A percentile compares a stretch with the other conserved stretches of the same genome.
These are phyloP conservation scores for Isatis lusitanica DNA, from an alignment of 441 rosid genomes.

Conservation along the genomic window DNA sequence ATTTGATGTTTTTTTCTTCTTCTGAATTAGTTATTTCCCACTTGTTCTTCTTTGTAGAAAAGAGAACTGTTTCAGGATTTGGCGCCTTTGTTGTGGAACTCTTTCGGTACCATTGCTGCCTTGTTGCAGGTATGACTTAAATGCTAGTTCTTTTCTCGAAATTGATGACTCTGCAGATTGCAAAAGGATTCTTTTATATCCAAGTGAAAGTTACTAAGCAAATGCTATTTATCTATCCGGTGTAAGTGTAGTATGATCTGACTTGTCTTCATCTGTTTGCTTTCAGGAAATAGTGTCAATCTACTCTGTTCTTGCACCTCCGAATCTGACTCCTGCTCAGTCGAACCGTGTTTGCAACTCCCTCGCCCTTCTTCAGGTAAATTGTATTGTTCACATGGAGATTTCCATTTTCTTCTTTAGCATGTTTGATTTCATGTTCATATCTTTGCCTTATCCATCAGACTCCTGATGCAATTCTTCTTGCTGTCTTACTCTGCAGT, in stretches of 20 bases:
- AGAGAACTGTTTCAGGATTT: slow-evolving; percentile 88
- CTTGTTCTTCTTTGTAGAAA: slow-evolving; percentile 52
- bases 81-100: slow-evolving; percentile 84
- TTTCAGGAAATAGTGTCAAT: slow-evolving; percentile 94
- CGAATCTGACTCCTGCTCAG: slow-evolving; percentile 85
- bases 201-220: not conserved
- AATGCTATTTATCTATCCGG: not conserved
- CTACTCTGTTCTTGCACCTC: slow-evolving; percentile 95
- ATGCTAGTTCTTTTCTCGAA: not conserved
- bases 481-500: slow-evolving; percentile 44
- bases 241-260: slow-evolving; percentile 1
- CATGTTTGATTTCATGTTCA: not conserved
- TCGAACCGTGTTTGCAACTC: slow-evolving; percentile 99
- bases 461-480: slow-evolving; percentile 13
- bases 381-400: not conserved
- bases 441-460: slow-evolving; percentile 13
- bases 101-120: slow-evolving; percentile 45
- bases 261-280: slow-evolving; percentile 15
- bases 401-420: not conserved
- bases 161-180: not conserved
- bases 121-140: slow-evolving; percentile 66
- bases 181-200: not conserved
- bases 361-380: slow-evolving; percentile 98
- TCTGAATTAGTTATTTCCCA: slow-evolving; percentile 9
- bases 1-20: no score